phyloP scores from a whole-genome alignment of 2,329 filamentous ascomycete species.

The Didymella segeticola region DNA sequence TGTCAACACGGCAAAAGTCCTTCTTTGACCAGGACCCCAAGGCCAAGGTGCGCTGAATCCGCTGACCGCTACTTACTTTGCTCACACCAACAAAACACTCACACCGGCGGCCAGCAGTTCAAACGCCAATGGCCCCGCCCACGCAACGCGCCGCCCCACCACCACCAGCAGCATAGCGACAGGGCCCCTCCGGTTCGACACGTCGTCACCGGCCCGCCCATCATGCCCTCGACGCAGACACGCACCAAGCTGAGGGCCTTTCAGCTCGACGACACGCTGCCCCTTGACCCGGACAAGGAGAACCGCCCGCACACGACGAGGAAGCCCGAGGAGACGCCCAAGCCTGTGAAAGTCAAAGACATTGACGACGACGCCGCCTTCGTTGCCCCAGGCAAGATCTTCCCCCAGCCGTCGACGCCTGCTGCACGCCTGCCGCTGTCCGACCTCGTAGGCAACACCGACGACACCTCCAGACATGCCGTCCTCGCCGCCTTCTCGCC shows the following conservation, averaged over 20 bases:
- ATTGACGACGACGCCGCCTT: conserved; percentile 26
- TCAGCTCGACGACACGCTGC: conserved; percentile 55
- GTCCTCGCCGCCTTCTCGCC: conserved; percentile 60
- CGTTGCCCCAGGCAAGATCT: conserved; percentile 31
- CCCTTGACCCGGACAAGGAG: conserved; percentile 51
- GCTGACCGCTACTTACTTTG: conserved; percentile 4
- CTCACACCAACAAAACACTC: not conserved
- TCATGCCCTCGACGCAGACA: conserved; percentile 60
- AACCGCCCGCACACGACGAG: conserved; percentile 37
- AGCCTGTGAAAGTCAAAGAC: conserved; percentile 24
- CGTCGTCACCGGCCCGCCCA: conserved; percentile 48
- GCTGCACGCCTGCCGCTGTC: conserved; percentile 65
- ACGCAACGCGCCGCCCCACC: conserved; percentile 39
- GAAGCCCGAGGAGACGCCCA: conserved; percentile 29
- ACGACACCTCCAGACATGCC: conserved; percentile 60
- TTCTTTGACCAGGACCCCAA: conserved; percentile 59
- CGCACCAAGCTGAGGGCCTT: conserved; percentile 64
- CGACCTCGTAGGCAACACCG: conserved; percentile 67
- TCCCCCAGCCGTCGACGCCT: conserved; percentile 63
- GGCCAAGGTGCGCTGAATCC: conserved; percentile 50
- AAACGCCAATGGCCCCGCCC: conserved; percentile 47
- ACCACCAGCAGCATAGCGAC: conserved; percentile 33
- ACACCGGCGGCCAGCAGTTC: conserved; percentile 29
- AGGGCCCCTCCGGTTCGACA: conserved; percentile 40
- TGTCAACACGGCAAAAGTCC: conserved; percentile 58